Conservation (phyloP, 768 basidiomycete species). For the Termitomyces sp. region DNA sequence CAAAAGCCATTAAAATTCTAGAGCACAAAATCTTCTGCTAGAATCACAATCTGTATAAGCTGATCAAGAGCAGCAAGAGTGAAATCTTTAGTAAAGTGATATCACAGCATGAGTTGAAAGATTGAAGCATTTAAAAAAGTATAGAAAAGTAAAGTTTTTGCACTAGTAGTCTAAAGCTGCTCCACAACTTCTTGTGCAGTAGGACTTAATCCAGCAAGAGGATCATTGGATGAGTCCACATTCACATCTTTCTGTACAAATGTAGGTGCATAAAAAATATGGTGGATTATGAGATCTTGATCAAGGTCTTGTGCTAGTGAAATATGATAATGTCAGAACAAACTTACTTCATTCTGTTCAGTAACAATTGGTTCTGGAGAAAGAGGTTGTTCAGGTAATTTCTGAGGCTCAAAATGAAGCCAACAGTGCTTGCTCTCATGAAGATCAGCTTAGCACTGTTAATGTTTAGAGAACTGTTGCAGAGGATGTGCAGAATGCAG, state of each 20-base stretch:
- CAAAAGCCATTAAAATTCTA: background rate
- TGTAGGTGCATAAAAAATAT: background rate
- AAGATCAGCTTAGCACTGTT: background rate
- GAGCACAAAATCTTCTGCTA: background rate
- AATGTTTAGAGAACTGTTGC: background rate
- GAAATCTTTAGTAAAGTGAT: background rate
- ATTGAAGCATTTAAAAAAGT: background rate
- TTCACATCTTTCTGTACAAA: background rate
- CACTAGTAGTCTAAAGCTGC: background rate
- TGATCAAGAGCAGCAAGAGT: background rate
- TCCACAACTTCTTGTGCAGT: background rate
- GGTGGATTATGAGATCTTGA: background rate
- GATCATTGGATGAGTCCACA: too few species aligned
- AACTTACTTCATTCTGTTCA: background rate
- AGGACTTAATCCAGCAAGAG: background rate
- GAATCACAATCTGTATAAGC: background rate
- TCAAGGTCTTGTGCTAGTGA: background rate
- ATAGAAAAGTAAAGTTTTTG: background rate
- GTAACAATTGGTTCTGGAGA: background rate
- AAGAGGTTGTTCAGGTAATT: background rate
- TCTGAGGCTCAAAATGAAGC: too few species aligned
- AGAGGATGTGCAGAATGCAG: background rate
- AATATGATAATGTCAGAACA: background rate
- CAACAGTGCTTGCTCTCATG: too few species aligned
- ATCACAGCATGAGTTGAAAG: background rate